These are phyloP conservation scores for Teratosphaeria destructans DNA, from an alignment of 2,329 filamentous ascomycete genomes.

Conservation along the genomic window DNA sequence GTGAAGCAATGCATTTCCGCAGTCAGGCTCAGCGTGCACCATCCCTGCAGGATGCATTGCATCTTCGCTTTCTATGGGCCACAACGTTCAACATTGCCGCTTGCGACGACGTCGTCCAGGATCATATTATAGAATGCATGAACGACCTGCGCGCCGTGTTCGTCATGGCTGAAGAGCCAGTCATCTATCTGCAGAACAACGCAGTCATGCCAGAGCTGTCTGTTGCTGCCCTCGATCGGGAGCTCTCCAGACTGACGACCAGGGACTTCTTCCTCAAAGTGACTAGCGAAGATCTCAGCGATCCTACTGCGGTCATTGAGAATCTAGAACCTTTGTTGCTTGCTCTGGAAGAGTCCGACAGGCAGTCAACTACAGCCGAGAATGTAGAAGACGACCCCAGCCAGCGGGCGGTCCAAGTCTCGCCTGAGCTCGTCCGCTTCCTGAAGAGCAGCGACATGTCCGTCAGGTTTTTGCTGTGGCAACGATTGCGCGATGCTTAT, in stretches of 20 bases:
- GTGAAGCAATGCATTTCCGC: constrained; percentile 40
- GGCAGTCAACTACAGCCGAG: not conserved
- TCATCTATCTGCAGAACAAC: constrained; percentile 67
- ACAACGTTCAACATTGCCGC: constrained; percentile 52
- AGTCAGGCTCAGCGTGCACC: constrained; percentile 9
- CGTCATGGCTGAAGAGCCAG: constrained; percentile 35
- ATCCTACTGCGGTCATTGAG: constrained; percentile 79
- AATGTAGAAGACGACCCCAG: not conserved
- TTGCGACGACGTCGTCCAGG: constrained; percentile 44
- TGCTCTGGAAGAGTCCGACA: constrained; percentile 35
- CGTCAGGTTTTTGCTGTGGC: constrained; percentile 79
- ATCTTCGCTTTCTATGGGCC: constrained; percentile 56
- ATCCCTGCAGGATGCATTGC: constrained; percentile 31
- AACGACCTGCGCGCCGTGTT: constrained; percentile 51
- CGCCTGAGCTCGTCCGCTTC: constrained; percentile 77
- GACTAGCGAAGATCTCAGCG: constrained; percentile 70
- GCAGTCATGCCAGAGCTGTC: constrained; percentile 82
- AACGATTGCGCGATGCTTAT: constrained; percentile 82
- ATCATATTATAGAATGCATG: constrained; percentile 52
- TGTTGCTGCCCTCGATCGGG: constrained; percentile 69
- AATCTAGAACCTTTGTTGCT: constrained; percentile 87
- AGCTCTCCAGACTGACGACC: constrained; percentile 84
- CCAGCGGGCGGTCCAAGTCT: constrained; percentile 6
- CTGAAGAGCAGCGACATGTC: constrained; percentile 71
- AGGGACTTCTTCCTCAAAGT: constrained; percentile 93